A percentile compares a stretch with the other conserved stretches of the same genome.
These are phyloP conservation scores for Xylaria telfairii DNA, from an alignment of 495 filamentous ascomycete species.

Conservation along the genomic window DNA sequence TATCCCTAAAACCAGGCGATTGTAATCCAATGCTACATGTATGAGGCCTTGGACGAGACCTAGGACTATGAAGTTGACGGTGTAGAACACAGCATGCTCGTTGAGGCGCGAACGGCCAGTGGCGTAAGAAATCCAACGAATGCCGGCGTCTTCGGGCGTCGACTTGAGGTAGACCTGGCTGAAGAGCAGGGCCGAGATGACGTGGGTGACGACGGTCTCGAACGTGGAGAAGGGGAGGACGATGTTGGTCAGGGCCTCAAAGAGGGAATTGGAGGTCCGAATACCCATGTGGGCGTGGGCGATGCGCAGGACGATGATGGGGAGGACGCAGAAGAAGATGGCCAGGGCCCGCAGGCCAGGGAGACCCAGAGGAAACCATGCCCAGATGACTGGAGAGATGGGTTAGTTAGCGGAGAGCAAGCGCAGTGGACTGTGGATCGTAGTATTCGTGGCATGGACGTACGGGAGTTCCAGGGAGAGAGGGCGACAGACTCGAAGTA, in stretches of 20 bases:
- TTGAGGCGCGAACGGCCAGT: conserved; percentile 76
- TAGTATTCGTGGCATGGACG: conserved; percentile 33
- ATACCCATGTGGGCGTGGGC: conserved; percentile 79
- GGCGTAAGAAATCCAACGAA: conserved; percentile 72
- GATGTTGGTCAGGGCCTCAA: conserved; percentile 64
- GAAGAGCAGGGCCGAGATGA: conserved; percentile 82
- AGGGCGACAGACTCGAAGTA: conserved; percentile 77
- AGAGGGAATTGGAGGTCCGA: conserved; percentile 71
- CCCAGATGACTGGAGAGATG: conserved; percentile 70
- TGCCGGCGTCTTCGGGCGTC: conserved; percentile 62
- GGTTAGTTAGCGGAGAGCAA: conserved; percentile 12
- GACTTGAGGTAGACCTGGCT: conserved; percentile 85
- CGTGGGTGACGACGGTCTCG: conserved; percentile 73
- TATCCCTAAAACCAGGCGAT: conserved; percentile 64
- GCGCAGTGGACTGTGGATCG: neutral
- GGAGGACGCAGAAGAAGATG: conserved; percentile 74
- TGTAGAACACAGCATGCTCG: conserved; percentile 83
- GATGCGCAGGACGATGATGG: conserved; percentile 77
- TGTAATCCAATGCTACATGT: conserved; percentile 78
- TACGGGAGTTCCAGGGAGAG: conserved; percentile 73
- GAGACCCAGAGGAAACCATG: conserved; percentile 81
- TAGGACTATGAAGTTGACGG: conserved; percentile 69
- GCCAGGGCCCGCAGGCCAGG: conserved; percentile 77
- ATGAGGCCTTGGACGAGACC: conserved; percentile 70
- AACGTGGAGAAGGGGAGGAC: conserved; percentile 63